A percentile compares a stretch with the other conserved stretches of the same genome.
Evolutionary conservation across 805 yeast genomes (phyloP).

Genomic region (Wickerhamomyces ciferrii): DNA sequence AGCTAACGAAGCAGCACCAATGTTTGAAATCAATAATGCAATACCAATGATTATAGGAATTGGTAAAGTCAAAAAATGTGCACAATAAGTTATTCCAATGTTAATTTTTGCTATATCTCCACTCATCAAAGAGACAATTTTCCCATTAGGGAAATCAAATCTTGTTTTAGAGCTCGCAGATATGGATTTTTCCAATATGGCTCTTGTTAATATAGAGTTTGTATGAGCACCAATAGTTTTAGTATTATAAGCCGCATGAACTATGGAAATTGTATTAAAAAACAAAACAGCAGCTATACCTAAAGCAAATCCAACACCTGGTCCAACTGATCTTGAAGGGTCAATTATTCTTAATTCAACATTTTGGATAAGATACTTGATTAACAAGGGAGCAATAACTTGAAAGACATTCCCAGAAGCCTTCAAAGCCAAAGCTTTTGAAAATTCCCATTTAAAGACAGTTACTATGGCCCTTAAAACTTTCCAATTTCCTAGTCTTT

Average conservation of each 20-base stretch:
- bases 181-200: constrained; percentile 61
- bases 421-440: no score
- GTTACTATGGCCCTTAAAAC: constrained; percentile 40
- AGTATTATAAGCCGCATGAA: constrained; percentile 57
- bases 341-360: no score
- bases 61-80: constrained; percentile 42
- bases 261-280: constrained; percentile 40
- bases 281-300: constrained; percentile 56
- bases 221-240: constrained; percentile 60
- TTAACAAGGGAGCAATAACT: no score
- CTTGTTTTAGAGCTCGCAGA: constrained; percentile 50
- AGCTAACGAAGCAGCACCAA: constrained; percentile 64
- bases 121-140: constrained; percentile 68
- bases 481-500: no score
- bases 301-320: constrained; percentile 74
- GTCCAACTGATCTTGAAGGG: no score
- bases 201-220: constrained; percentile 63
- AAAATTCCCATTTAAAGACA: no score
- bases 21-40: constrained; percentile 50
- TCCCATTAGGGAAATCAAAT: constrained; percentile 56
- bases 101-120: constrained; percentile 69
- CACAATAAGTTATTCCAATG: constrained; percentile 50
- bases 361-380: no score
- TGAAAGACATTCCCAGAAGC: no score
- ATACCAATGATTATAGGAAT: constrained; percentile 55